These are phyloP conservation scores for Tuber calosporum DNA, from an alignment of 495 filamentous ascomycete species.

Conservation along the genomic window DNA sequence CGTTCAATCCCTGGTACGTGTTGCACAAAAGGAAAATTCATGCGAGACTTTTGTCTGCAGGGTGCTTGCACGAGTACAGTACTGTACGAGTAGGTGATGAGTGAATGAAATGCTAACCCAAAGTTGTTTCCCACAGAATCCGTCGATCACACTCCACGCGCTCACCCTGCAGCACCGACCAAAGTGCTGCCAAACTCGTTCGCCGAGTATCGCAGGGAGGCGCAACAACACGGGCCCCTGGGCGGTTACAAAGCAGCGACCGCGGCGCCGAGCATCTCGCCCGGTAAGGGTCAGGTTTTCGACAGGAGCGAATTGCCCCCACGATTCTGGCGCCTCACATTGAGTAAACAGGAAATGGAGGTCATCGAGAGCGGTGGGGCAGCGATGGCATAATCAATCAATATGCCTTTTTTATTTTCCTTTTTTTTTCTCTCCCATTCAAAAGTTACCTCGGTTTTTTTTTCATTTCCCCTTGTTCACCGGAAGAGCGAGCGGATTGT, in stretches of 20 bases:
- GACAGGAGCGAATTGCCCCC: slow-evolving; percentile 80
- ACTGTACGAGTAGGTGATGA: no score
- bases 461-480: not conserved
- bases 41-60: slow-evolving; percentile 8
- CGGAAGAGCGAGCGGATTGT: slow-evolving; percentile 8
- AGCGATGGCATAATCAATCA: slow-evolving; percentile 27
- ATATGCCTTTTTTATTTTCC: slow-evolving; percentile 15
- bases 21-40: not conserved
- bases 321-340: slow-evolving; percentile 68
- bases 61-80: slow-evolving; percentile 3
- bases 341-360: slow-evolving; percentile 80
- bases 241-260: slow-evolving; percentile 51
- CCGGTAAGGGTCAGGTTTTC: slow-evolving; percentile 69
- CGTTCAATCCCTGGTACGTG: slow-evolving; percentile 69
- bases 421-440: no score
- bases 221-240: slow-evolving; percentile 88
- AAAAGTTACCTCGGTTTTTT: slow-evolving; percentile 14
- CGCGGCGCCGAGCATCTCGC: slow-evolving; percentile 53
- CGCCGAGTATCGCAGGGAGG: slow-evolving; percentile 82
- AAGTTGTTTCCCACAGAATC: slow-evolving; percentile 48
- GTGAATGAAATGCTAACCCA: slow-evolving; percentile 13
- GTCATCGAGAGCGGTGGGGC: slow-evolving; percentile 90
- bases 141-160: slow-evolving; percentile 63
- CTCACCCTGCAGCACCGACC: slow-evolving; percentile 49
- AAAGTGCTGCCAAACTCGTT: slow-evolving; percentile 56